Base-by-base conservation (phyloP, 148 eudicot species). In the Talinum fruticosum region DNA sequence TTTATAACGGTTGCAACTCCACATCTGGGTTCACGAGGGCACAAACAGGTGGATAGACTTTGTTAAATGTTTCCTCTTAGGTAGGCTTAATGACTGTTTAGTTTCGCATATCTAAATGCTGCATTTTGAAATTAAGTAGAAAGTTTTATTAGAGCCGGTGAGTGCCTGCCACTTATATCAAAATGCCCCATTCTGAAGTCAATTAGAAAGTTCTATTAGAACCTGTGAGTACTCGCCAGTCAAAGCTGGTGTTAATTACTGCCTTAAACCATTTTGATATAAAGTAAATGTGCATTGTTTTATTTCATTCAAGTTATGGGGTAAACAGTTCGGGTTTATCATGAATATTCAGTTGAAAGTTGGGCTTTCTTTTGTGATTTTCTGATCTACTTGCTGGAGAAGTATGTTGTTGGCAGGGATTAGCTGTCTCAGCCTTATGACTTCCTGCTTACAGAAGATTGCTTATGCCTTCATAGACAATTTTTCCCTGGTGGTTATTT, bases 1-100 rank as follows among this genome's bases (percentile, higher is more conserved):
- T 94, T 92, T 69, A 82, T 94, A 68, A 92, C 98, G 70, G 89
- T 92, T 86, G 98, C 98, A 75, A 92, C 97, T 78, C 97, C 98
- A 33, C 98, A 92, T 84, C 86, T 94, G 76, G 98, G 98, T 76
- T 90, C 96, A 54, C 89, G 93, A 73, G 98, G 98, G 72, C 89
- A 92, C 88, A 90, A 76, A 85, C 98, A 94, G 97, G 98, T 92
- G 41, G 53, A 35, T 68, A 3, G 23, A 18, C 69, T 36, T 38
- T 73, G 21, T 44, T 12, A 13, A 69, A 53, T 51, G 5, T 75
- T 62, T 76, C 34, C 70, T 33, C 26, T 59, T 38, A 47, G 21
- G 29, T 16, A 16, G 15, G 72, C 26, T 51, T 4, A 59, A 29
- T 59, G 64, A n/a, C 10, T 59, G 10, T 16, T 29, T 59, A 59